Percentiles rank a stretch among this genome's conserved stretches.
Conservation (phyloP, 1,284 basidiomycete species). For the Ceratobasidium sp. region DNA sequence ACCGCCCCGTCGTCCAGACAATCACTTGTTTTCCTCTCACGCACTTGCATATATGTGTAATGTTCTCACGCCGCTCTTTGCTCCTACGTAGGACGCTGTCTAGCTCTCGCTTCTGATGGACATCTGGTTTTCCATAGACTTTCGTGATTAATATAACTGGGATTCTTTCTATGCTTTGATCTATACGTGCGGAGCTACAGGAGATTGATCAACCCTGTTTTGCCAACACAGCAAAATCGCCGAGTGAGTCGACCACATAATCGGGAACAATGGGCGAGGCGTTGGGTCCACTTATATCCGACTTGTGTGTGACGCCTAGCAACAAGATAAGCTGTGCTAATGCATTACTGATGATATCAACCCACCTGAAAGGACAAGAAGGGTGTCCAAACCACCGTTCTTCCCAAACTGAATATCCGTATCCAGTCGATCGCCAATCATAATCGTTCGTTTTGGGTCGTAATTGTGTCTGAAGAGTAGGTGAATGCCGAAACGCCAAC, state of each 20-base stretch:
- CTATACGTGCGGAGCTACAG: not conserved
- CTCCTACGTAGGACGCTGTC: conserved; percentile 36
- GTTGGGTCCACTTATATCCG: conserved; percentile 78
- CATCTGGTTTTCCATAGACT: conserved; percentile 43
- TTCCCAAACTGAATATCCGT: conserved; percentile 96
- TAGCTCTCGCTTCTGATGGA: conserved; percentile 28
- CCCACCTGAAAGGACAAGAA: conserved; percentile 93
- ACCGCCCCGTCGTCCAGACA: conserved; percentile 36
- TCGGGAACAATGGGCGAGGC: conserved; percentile 81
- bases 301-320: conserved; percentile 77
- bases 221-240: conserved; percentile 67
- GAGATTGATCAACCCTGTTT: conserved; percentile 23
- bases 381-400: conserved; percentile 84
- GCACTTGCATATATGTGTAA: conserved; percentile 45
- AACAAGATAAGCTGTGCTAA: conserved; percentile 27
- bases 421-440: conserved; percentile 95
- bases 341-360: conserved; percentile 5
- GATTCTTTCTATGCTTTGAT: conserved; percentile 19
- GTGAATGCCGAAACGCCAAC: not conserved
- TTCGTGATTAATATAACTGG: conserved; percentile 45
- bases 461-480: conserved; percentile 74
- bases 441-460: conserved; percentile 87
- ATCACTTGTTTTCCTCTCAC: conserved; percentile 45
- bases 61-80: conserved; percentile 44
- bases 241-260: conserved; percentile 82